Conservation (phyloP, 495 filamentous ascomycete species). For the Viridothelium virens region DNA sequence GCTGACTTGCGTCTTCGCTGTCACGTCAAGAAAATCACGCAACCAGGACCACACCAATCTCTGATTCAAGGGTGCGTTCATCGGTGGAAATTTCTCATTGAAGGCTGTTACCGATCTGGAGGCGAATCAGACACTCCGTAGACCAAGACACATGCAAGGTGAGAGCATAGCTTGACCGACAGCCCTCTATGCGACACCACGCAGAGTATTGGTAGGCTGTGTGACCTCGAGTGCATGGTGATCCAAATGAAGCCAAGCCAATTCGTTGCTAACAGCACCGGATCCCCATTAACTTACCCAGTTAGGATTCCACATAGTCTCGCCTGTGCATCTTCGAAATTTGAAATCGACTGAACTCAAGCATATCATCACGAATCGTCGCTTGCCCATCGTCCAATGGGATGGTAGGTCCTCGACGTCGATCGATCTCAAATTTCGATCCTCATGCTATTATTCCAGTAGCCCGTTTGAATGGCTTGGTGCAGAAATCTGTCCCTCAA, state of each 20-base stretch:
- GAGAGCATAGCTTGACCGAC: neutral
- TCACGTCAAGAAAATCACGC: neutral
- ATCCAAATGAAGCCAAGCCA: conserved; percentile 1
- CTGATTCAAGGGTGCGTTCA: neutral
- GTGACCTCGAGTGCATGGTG: neutral
- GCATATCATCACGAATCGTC: neutral
- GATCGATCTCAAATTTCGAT: neutral
- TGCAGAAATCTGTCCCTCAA: neutral
- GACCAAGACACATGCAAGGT: no score
- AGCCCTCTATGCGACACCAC: neutral
- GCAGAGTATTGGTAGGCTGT: no score
- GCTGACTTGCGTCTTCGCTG: neutral
- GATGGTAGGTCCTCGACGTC: neutral
- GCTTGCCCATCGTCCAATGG: conserved; percentile 2
- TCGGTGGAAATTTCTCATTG: neutral
- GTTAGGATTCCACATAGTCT: neutral
- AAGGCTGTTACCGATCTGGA: neutral
- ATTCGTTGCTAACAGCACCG: neutral
- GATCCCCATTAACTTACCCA: neutral
- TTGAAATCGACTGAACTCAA: neutral
- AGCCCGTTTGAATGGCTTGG: neutral
- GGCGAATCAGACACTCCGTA: no score
- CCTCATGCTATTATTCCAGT: neutral
- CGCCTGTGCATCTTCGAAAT: neutral
- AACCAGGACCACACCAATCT: neutral